Conservation (phyloP, 148 eudicot species). For the Cornus suecica region DNA sequence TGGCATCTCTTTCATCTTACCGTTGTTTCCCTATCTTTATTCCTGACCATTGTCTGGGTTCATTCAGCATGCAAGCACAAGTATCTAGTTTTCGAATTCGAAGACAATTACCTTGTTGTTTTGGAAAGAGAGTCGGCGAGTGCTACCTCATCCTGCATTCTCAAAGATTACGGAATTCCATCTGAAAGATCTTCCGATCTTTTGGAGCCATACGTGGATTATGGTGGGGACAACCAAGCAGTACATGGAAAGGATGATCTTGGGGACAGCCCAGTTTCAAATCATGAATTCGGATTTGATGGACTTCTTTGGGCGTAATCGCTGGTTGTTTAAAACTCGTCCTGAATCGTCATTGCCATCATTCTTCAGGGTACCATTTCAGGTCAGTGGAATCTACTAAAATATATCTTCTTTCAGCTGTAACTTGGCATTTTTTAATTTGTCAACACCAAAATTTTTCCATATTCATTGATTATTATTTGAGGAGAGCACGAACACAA, state of each 20-base stretch:
- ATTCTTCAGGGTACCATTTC: background rate
- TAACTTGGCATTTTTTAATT: background rate
- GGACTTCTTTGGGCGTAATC: slow-evolving; percentile 76
- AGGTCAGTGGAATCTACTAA: background rate
- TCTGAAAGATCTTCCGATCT: slow-evolving; percentile 86
- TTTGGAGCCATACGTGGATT: slow-evolving; percentile 61
- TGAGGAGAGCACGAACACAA: background rate
- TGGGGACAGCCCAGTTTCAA: slow-evolving; percentile 69
- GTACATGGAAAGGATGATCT: slow-evolving; percentile 36
- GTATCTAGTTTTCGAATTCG: slow-evolving; percentile 84
- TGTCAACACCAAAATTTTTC: background rate
- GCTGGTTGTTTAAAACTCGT: background rate
- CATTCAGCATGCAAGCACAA: slow-evolving; percentile 78
- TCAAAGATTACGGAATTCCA: slow-evolving; percentile 88
- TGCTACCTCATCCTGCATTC: slow-evolving; percentile 72
- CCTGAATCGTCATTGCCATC: slow-evolving; percentile 5
- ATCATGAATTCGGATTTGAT: slow-evolving; percentile 61
- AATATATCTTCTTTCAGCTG: background rate
- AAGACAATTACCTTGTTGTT: slow-evolving; percentile 79
- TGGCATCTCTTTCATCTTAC: slow-evolving; percentile 6
- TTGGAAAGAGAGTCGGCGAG: slow-evolving; percentile 64
- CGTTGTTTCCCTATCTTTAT: background rate
- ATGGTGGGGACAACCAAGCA: slow-evolving; percentile 29
- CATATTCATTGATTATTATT: background rate
- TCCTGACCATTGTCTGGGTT: slow-evolving; percentile 1